A percentile compares a stretch with the other conserved stretches of the same genome.
Conservation (phyloP, 2,329 filamentous ascomycete genomes). For the Aureobasidium sp. region DNA sequence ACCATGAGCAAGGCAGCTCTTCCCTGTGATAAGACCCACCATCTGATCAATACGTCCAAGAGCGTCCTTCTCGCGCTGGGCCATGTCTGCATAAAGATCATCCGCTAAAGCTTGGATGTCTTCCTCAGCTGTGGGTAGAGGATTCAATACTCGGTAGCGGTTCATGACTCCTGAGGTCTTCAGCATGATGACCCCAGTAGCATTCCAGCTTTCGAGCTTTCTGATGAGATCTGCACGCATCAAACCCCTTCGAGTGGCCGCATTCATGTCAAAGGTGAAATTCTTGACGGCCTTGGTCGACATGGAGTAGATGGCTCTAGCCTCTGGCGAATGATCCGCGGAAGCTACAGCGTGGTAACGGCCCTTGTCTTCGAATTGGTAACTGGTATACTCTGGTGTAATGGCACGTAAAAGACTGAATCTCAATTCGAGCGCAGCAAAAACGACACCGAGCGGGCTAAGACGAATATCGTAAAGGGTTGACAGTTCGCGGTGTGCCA, state of each 20-base stretch:
- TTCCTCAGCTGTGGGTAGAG: conserved; percentile 37
- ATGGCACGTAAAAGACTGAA: conserved; percentile 51
- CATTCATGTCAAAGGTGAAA: conserved; percentile 45
- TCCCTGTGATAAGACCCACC: conserved; percentile 47
- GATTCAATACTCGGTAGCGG: conserved; percentile 45
- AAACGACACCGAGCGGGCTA: conserved; percentile 32
- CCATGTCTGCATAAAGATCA: conserved; percentile 45
- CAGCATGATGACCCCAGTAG: conserved; percentile 44
- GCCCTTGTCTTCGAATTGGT: conserved; percentile 41
- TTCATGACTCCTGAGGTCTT: conserved; percentile 47
- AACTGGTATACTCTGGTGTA: conserved; percentile 52
- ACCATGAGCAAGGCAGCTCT: conserved; percentile 45
- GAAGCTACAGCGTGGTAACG: conserved; percentile 15
- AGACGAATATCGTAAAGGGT: conserved; percentile 49
- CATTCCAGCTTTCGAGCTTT: conserved; percentile 50
- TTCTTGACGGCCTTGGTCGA: conserved; percentile 39
- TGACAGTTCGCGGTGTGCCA: conserved; percentile 40
- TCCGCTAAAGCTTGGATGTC: conserved; percentile 42
- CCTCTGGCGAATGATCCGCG: conserved; percentile 37
- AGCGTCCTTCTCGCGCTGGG: conserved; percentile 47
- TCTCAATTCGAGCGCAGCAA: conserved; percentile 54
- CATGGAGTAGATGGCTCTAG: conserved; percentile 37
- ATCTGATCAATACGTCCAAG: conserved; percentile 46
- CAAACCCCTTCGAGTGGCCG: conserved; percentile 29
- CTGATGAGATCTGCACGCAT: conserved; percentile 44